A percentile compares a stretch with the other conserved stretches of the same genome.
Evolutionary conservation across 345 rosid species (phyloP).

Genomic region (Lepidium africanum): DNA sequence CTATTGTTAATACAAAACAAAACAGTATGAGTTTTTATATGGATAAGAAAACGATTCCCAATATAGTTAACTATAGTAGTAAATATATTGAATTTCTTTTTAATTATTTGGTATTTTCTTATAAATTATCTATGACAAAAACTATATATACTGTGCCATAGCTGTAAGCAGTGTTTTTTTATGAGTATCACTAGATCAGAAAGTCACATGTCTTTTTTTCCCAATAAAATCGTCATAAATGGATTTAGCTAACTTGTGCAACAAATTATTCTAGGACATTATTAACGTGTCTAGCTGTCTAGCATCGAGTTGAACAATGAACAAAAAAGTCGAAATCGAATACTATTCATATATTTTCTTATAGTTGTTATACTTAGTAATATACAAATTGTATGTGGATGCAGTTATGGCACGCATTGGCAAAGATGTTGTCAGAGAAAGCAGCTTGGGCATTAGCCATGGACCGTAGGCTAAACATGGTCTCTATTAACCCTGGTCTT

Average conservation of each 20-base stretch:
- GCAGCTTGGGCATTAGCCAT: slow-evolving; percentile 95
- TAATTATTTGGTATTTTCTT: too few species aligned
- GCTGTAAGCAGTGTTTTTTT: not conserved
- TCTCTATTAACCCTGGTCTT: slow-evolving; percentile 78
- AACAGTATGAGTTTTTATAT: too few species aligned
- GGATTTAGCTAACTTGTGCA: slow-evolving; percentile 22
- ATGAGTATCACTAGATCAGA: slow-evolving; percentile 2
- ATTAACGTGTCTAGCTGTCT: slow-evolving; percentile 26
- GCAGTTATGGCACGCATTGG: slow-evolving; percentile 82
- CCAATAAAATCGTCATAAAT: slow-evolving; percentile 14
- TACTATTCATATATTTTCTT: not conserved
- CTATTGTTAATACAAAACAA: too few species aligned
- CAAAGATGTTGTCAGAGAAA: slow-evolving; percentile 75
- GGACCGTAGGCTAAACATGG: slow-evolving; percentile 85
- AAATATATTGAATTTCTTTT: too few species aligned
- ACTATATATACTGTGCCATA: too few species aligned
- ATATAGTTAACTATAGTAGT: too few species aligned
- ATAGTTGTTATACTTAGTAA: not conserved
- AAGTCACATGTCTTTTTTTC: not conserved
- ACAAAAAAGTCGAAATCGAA: not conserved
- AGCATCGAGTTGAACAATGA: slow-evolving; percentile 3
- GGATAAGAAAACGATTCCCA: too few species aligned
- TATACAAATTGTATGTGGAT: slow-evolving; percentile 1
- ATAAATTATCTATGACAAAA: too few species aligned
- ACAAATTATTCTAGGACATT: slow-evolving; percentile 18